phyloP scores from a whole-genome alignment of 805 yeast genomes.

The Yarrowia osloensis region DNA sequence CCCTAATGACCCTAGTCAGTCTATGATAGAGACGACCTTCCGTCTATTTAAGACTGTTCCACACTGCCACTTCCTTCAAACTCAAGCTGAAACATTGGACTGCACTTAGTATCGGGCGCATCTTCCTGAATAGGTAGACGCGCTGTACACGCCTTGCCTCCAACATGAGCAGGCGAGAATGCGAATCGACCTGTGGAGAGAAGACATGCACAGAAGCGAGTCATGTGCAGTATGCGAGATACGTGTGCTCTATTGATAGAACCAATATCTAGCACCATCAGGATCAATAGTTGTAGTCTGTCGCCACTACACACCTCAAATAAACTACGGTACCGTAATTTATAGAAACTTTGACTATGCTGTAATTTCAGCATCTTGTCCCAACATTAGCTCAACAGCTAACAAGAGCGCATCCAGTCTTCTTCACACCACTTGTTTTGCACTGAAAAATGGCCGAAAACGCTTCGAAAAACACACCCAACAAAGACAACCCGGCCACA shows the following conservation, averaged over 20 bases:
- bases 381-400: background rate
- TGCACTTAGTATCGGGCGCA: background rate
- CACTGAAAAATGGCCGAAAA: background rate
- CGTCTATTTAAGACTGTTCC: no score
- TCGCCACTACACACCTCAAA: no score
- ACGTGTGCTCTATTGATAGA: no score
- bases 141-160: background rate
- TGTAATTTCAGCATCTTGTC: background rate
- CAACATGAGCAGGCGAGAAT: no score
- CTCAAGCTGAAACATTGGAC: slow-evolving; percentile 1
- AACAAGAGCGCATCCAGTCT: background rate
- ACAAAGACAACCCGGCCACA: background rate
- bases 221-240: no score
- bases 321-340: no score
- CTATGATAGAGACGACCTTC: no score
- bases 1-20: no score
- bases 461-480: background rate
- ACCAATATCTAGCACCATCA: no score
- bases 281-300: no score
- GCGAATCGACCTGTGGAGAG: no score
- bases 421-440: background rate
- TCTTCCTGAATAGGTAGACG: background rate
- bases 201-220: no score
- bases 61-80: background rate
- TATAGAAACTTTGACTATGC: background rate